A percentile compares a stretch with the other conserved stretches of the same genome.
phyloP scores from a whole-genome alignment of 2,329 filamentous ascomycete genomes.

The Xylariomycetidae sp. region DNA sequence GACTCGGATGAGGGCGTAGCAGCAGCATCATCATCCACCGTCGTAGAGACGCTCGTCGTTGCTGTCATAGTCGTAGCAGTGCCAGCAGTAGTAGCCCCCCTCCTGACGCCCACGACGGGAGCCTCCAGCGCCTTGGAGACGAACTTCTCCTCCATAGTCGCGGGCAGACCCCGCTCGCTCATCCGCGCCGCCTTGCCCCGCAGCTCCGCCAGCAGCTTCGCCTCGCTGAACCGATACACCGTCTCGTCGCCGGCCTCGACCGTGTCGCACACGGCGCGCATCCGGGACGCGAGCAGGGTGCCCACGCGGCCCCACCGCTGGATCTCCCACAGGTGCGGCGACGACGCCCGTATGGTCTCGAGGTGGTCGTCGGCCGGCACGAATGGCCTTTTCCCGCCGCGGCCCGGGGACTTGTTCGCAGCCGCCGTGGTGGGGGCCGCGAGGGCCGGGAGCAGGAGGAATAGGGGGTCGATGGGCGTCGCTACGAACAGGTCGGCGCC shows the following conservation, averaged over 20 bases:
- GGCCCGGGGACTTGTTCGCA: constrained; percentile 38
- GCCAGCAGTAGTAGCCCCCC: constrained; percentile 41
- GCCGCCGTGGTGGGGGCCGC: constrained; percentile 28
- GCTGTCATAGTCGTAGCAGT: constrained; percentile 25
- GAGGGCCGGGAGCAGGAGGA: constrained; percentile 74
- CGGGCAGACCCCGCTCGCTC: constrained; percentile 60
- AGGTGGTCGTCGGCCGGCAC: constrained; percentile 68
- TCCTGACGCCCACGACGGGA: constrained; percentile 66
- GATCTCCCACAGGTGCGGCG: constrained; percentile 55
- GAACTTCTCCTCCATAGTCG: constrained; percentile 81
- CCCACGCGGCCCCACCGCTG: constrained; percentile 45
- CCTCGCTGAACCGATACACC: constrained; percentile 76
- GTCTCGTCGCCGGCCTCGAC: constrained; percentile 78
- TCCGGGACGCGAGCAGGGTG: constrained; percentile 56
- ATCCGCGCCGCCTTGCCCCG: constrained; percentile 69
- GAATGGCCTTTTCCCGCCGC: constrained; percentile 54
- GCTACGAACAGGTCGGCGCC: constrained; percentile 75
- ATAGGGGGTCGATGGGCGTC: constrained; percentile 78
- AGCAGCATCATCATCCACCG: not conserved
- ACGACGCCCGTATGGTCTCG: constrained; percentile 52
- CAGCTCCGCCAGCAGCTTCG: constrained; percentile 63
- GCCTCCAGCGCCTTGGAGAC: constrained; percentile 71
- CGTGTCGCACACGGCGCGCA: constrained; percentile 71
- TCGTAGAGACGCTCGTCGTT: constrained; percentile 7
- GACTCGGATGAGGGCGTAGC: constrained; percentile 18